These are phyloP conservation scores for Fusarium camptoceras DNA, from an alignment of 2,329 filamentous ascomycete genomes.

Conservation along the genomic window DNA sequence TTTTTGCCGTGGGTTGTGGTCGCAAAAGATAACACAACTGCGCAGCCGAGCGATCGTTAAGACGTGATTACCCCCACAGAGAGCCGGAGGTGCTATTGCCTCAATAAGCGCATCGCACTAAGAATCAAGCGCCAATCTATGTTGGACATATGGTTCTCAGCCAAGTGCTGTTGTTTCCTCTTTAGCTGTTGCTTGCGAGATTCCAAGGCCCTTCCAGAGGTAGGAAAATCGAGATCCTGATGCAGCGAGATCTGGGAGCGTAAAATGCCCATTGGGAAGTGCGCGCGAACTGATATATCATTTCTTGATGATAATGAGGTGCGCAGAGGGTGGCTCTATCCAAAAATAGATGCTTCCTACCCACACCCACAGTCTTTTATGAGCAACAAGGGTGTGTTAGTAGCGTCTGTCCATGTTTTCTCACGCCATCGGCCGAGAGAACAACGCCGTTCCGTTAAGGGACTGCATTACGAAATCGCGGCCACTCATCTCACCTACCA, in stretches of 20 bases:
- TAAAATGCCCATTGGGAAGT: constrained; percentile 38
- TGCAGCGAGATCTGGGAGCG: constrained; percentile 40
- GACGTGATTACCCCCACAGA: constrained; percentile 25
- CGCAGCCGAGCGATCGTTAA: no score
- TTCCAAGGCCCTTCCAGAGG: constrained; percentile 25
- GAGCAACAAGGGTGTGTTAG: not conserved
- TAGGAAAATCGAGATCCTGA: constrained; percentile 43
- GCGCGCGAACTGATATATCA: constrained; percentile 40
- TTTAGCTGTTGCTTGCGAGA: constrained; percentile 8
- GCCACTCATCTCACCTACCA: constrained; percentile 26
- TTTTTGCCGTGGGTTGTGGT: not conserved
- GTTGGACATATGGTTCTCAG: constrained; percentile 9
- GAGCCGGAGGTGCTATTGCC: constrained; percentile 26
- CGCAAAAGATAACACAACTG: constrained; percentile 4
- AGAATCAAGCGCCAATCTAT: constrained; percentile 8
- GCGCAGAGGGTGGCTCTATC: constrained; percentile 38
- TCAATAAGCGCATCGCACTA: constrained; percentile 22
- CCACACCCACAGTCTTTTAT: constrained; percentile 6
- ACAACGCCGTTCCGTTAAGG: constrained; percentile 44
- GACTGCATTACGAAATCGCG: constrained; percentile 38
- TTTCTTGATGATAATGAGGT: constrained; percentile 31
- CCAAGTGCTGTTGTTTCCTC: constrained; percentile 6
- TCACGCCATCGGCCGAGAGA: constrained; percentile 45
- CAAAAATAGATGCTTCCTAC: constrained; percentile 19
- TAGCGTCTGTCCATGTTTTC: constrained; percentile 40